A percentile compares a stretch with the other conserved stretches of the same genome.
Evolutionary conservation across 352 stramenopile species (phyloP).

Genomic region (Saprolegnia parasitica): DNA sequence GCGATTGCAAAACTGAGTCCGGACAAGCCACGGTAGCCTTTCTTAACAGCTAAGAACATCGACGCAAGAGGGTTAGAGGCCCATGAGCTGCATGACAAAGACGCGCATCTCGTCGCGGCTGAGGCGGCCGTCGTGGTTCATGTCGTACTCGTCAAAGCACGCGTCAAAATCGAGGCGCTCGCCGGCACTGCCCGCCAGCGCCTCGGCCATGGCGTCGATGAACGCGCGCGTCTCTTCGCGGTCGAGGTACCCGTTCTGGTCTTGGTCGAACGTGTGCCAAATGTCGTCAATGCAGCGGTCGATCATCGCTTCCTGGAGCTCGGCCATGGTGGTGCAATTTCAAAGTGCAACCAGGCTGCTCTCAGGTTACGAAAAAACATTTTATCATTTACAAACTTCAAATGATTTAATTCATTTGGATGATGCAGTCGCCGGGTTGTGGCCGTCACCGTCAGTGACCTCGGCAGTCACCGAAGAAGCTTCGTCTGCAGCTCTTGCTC

Average conservation of each 20-base stretch:
- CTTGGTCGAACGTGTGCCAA: conserved; percentile 20
- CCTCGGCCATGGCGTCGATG: conserved; percentile 8
- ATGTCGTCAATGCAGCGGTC: conserved; percentile 20
- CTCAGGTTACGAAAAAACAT: neutral
- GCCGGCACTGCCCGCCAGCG: neutral
- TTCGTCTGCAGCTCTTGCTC: too few relatives aligned
- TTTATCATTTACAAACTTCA: neutral
- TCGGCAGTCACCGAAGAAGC: too few relatives aligned
- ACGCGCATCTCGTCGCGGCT: conserved; percentile 12
- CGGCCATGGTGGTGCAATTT: conserved; percentile 17
- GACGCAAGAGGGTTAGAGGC: neutral
- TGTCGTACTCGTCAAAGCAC: conserved; percentile 17
- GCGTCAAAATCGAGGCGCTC: conserved; percentile 17
- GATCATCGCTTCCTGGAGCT: conserved; percentile 12
- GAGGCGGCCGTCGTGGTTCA: conserved; percentile 15
- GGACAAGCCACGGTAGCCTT: neutral
- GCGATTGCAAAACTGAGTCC: neutral
- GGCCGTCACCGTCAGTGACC: too few relatives aligned
- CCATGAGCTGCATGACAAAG: conserved; percentile 26
- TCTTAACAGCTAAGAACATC: neutral
- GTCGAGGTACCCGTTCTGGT: conserved; percentile 25
- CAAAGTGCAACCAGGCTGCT: neutral
- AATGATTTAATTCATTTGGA: neutral
- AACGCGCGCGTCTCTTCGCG: conserved; percentile 18
- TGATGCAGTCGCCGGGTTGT: too few relatives aligned